Evolutionary conservation across 768 basidiomycete genomes (phyloP), one percentile per base, ranked within the genome.

Genomic region (Panaeolus cyanescens): DNA sequence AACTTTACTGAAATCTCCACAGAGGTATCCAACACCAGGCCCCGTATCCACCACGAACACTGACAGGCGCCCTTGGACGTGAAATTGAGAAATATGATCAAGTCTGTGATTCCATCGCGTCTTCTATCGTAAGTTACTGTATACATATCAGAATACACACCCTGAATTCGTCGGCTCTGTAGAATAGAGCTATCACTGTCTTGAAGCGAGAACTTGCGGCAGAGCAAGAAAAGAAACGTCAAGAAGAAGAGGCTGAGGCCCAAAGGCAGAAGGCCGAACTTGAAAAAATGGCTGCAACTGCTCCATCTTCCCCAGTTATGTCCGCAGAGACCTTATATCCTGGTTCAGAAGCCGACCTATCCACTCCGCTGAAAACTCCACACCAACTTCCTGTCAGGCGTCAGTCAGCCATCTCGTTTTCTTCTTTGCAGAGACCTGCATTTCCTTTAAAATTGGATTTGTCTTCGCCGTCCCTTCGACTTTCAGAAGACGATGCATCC

Each of bases 31-130:
- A 82, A 54, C 81, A 81, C 55, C 79, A 87, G 65, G 82, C 84
- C 2, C 80, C 83, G 3, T 72, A 80, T 60, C 90, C 92, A 25
- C 90, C 91, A 9, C 85, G 77, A n/a, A 80, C 86, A 22, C 70
- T 92, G 12, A 86, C 83, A 3, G 77, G 85, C 3, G 80, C 88
- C 17, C 78, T 94, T 32, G 88, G 91, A 15, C 84, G 84, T 34
- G 90, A 92, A 68, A 77, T 92, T 3, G 90, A 93, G 70, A 88
- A 84, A 67, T 93, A 89, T 65, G 91, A 93, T 67, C 90, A 92
- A 66, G 63, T 92, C 4, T 91, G 90, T 67, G 92, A 94, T 68
- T 78, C 86, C 1, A 85, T 94, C 55, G 92, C 93, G 71, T 82
- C 85, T 37, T 85, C 86, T 56, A 66, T 94, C 64, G 92, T 86